Evolutionary conservation across 176 grass and related monocot species (phyloP).

Genomic region (Cenchrus americanus): DNA sequence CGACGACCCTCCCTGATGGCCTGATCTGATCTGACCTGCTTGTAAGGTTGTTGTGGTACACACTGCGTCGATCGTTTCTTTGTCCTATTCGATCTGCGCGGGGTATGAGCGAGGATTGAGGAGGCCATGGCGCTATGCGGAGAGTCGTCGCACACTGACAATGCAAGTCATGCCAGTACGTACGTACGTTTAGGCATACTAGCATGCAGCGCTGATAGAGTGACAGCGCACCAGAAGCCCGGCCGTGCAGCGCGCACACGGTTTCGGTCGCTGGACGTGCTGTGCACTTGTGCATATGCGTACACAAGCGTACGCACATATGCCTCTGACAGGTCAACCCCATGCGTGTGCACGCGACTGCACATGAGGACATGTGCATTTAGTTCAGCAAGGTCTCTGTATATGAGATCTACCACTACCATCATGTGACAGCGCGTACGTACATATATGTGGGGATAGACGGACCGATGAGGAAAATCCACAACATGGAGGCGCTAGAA

Average conservation of each 20-base stretch:
- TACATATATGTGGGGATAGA: not conserved
- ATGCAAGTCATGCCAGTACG: no score
- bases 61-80: not conserved
- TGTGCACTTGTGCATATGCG: no score
- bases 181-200: not conserved
- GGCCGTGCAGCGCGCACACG: not conserved
- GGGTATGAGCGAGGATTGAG: no score
- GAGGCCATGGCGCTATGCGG: no score
- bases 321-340: slow-evolving; percentile 34
- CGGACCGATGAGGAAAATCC: not conserved
- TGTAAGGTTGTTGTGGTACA: not conserved
- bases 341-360: not conserved
- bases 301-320: not conserved
- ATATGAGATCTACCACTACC: not conserved
- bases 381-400: not conserved
- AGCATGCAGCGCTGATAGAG: slow-evolving; percentile 12
- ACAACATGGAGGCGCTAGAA: slow-evolving; percentile 18
- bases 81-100: not conserved
- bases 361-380: not conserved
- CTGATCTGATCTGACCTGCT: slow-evolving; percentile 17
- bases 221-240: not conserved
- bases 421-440: not conserved
- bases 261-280: not conserved
- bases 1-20: not conserved
- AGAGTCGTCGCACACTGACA: not conserved